These are phyloP conservation scores for Phytophthora aleatoria DNA, from an alignment of 352 stramenopile genomes.

Conservation along the genomic window DNA sequence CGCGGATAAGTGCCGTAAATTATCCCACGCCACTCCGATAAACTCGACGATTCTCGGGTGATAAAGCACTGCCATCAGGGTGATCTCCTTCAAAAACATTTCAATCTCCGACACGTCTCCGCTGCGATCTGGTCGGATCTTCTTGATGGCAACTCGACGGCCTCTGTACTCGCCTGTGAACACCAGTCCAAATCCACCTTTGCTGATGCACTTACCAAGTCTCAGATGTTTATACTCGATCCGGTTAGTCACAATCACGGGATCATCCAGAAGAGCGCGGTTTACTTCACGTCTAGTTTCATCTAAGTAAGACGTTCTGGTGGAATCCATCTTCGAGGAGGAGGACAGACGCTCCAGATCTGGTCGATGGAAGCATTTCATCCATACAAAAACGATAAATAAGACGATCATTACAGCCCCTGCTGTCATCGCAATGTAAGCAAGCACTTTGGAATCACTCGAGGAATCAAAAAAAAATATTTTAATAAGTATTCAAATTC, in stretches of 20 bases:
- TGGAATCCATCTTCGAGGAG: conserved; percentile 26
- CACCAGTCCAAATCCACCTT: conserved; percentile 38
- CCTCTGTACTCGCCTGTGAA: conserved; percentile 36
- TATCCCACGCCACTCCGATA: conserved; percentile 46
- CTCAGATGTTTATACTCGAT: conserved; percentile 38
- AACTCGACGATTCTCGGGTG: conserved; percentile 42
- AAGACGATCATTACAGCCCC: conserved; percentile 20
- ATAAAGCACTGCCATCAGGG: conserved; percentile 46
- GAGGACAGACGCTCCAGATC: conserved; percentile 24
- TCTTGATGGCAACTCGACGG: conserved; percentile 38
- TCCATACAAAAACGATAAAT: conserved; percentile 30
- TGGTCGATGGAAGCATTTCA: conserved; percentile 17
- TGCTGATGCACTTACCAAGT: conserved; percentile 38
- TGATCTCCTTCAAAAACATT: conserved; percentile 35
- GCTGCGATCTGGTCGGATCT: conserved; percentile 33
- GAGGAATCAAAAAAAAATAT: conserved; percentile 14
- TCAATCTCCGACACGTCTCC: conserved; percentile 32
- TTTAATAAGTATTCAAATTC: not conserved
- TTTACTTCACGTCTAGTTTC: conserved; percentile 23
- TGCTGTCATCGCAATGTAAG: conserved; percentile 26
- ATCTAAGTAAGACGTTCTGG: conserved; percentile 16
- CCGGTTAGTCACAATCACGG: conserved; percentile 41
- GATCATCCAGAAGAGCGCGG: conserved; percentile 26
- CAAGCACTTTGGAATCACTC: conserved; percentile 15
- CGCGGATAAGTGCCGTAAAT: conserved; percentile 45